A percentile compares a stretch with the other conserved stretches of the same genome.
phyloP scores from a whole-genome alignment of 1,284 basidiomycete species.

The Gomphus sp. region DNA sequence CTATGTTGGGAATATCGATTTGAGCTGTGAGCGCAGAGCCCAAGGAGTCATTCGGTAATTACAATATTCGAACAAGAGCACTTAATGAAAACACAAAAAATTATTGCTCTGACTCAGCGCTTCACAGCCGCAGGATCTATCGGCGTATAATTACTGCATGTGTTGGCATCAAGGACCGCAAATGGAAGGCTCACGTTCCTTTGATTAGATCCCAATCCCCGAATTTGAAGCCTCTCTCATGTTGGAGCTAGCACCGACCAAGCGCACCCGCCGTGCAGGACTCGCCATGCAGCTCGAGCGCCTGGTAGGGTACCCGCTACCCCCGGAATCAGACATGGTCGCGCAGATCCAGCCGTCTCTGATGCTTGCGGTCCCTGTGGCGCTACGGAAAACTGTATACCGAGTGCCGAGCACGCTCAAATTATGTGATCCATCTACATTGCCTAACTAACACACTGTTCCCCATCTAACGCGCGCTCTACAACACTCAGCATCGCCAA shows the following conservation, averaged over 20 bases:
- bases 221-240: not conserved
- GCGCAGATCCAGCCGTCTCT: not conserved
- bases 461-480: conserved; percentile 18
- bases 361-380: not conserved
- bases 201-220: not conserved
- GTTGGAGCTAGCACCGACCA: not conserved
- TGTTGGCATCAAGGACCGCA: not conserved
- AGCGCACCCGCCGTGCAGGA: too few species aligned
- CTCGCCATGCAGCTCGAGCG: too few species aligned
- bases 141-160: not conserved
- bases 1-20: not conserved
- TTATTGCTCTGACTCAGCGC: not conserved
- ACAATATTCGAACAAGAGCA: not conserved
- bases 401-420: not conserved
- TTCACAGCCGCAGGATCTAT: not conserved
- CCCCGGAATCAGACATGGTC: not conserved
- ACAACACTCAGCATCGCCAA: conserved; percentile 35
- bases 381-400: not conserved
- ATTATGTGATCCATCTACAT: not conserved
- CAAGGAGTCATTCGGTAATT: not conserved
- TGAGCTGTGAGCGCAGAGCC: not conserved
- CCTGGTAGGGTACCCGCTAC: not conserved
- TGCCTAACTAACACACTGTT: not conserved
- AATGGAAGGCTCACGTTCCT: not conserved
- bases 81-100: not conserved